Base-by-base conservation (phyloP, 2,329 filamentous ascomycete species). In the Colletotrichum coccodes region DNA sequence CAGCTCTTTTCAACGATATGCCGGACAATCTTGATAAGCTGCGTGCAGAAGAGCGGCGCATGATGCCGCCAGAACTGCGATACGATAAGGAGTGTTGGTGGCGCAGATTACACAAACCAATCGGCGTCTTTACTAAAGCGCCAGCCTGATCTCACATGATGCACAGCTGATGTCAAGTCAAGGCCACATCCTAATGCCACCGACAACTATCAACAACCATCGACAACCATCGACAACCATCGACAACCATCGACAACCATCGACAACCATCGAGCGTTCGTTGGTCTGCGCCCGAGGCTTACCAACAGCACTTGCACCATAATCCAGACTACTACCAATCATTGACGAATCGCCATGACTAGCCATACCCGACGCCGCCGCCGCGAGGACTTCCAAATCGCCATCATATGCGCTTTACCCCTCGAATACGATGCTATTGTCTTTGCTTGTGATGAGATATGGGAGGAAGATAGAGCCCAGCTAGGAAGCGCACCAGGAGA, bases 361-460 rank as follows among this genome's bases (percentile, higher is more conserved):
- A 47, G 30, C 42, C 6, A 26, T 6, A 18, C 30, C 26, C 26
- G 12, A 23, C 26, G 5, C 14, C 18, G 18, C 30, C 42, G 42
- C 30, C 21, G 30, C 44, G 44, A 49, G 12, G 57, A 60, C 44
- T 49, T 78, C 50, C 28, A 63, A 21, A 72, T 79, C 23, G 75
- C 74, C 8, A 73, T 78, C 8, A 67, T 77, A 8, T 79, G 77
- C 59, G 75, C 76, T 7, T 58, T 46, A 75, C 77, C 1, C n/a
- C n/a, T n/a, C n/a, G n/a, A n/a, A n/a, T n/a, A n/a, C n/a, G n/a
- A n/a, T n/a, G n/a, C n/a, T n/a, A 70, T 76, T 0, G 61, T 21
- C 6, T 53, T 72, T 12, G 49, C 75, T 2, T 69, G 77, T 8
- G 76, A 79, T 44, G 52, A 75, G 26, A 75, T 74, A 52, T 78